A percentile compares a stretch with the other conserved stretches of the same genome.
These are phyloP conservation scores for Thelonectria rubi DNA, from an alignment of 2,329 filamentous ascomycete species.

Conservation along the genomic window DNA sequence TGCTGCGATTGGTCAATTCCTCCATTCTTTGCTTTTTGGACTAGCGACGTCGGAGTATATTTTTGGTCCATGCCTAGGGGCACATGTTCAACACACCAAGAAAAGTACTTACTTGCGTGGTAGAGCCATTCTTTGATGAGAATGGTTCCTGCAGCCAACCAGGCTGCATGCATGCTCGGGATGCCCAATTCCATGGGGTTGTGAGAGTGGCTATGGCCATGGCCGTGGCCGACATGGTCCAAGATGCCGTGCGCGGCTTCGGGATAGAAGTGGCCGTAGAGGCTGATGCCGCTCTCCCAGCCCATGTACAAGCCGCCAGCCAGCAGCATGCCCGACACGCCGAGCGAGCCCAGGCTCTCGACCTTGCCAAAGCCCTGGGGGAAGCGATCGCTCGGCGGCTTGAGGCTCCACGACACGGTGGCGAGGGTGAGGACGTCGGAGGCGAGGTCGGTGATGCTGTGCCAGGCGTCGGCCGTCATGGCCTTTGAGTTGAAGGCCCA, in stretches of 20 bases:
- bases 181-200: conserved; percentile 55
- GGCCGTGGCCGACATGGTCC: conserved; percentile 68
- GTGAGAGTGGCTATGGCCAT: conserved; percentile 74
- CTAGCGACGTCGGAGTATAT: conserved; percentile 5
- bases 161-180: conserved; percentile 92
- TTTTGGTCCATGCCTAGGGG: conserved; percentile 4
- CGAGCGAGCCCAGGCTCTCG: conserved; percentile 93
- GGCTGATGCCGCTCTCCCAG: conserved; percentile 72
- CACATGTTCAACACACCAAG: background rate
- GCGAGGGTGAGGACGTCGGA: conserved; percentile 94
- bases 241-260: conserved; percentile 73
- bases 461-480: conserved; percentile 92
- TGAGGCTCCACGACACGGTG: conserved; percentile 92
- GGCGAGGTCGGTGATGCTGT: conserved; percentile 93
- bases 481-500: conserved; percentile 95
- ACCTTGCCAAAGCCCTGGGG: conserved; percentile 96
- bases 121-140: conserved; percentile 97
- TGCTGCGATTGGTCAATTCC: conserved; percentile 60
- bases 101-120: conserved; percentile 81
- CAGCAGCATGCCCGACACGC: conserved; percentile 90
- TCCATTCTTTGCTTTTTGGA: conserved; percentile 4
- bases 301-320: conserved; percentile 94
- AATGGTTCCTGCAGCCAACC: conserved; percentile 91
- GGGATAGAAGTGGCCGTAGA: conserved; percentile 78
- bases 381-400: conserved; percentile 82